phyloP scores from a whole-genome alignment of 441 rosid species.

The Theobroma grandiflorum region DNA sequence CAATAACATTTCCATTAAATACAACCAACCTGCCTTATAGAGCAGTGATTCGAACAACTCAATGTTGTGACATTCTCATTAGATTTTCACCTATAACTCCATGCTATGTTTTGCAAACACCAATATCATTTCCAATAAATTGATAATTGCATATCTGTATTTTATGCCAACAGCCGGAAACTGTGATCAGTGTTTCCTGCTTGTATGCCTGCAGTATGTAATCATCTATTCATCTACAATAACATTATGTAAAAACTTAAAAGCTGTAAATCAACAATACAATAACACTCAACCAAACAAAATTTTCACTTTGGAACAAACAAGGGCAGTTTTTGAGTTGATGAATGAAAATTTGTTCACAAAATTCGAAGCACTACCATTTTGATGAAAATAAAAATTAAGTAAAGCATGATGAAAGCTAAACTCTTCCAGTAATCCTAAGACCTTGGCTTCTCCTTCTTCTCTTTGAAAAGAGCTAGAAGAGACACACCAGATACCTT shows the following conservation, averaged over 20 bases:
- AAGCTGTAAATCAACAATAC: neutral
- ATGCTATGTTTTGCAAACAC: too few relatives aligned
- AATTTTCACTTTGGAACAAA: constrained; percentile 5
- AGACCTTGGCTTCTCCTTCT: constrained; percentile 90
- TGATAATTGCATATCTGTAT: too few relatives aligned
- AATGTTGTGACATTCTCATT: too few relatives aligned
- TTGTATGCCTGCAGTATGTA: neutral
- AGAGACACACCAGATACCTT: constrained; percentile 85
- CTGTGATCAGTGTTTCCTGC: too few relatives aligned
- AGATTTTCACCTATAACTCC: neutral
- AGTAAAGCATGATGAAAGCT: neutral
- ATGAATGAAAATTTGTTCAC: neutral
- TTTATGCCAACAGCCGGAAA: neutral
- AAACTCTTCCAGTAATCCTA: constrained; percentile 24
- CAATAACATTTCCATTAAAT: too few relatives aligned
- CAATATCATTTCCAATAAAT: too few relatives aligned
- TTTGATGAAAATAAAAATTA: neutral
- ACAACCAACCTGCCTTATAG: too few relatives aligned
- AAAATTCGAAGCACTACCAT: neutral
- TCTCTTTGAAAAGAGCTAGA: constrained; percentile 83
- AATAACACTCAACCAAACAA: neutral
- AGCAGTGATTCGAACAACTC: too few relatives aligned
- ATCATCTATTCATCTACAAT: neutral
- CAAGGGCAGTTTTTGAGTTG: neutral
- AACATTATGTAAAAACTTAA: neutral